Evolutionary conservation across 73 alveolate species (phyloP).

Genomic region (Durusdinium trenchii): DNA sequence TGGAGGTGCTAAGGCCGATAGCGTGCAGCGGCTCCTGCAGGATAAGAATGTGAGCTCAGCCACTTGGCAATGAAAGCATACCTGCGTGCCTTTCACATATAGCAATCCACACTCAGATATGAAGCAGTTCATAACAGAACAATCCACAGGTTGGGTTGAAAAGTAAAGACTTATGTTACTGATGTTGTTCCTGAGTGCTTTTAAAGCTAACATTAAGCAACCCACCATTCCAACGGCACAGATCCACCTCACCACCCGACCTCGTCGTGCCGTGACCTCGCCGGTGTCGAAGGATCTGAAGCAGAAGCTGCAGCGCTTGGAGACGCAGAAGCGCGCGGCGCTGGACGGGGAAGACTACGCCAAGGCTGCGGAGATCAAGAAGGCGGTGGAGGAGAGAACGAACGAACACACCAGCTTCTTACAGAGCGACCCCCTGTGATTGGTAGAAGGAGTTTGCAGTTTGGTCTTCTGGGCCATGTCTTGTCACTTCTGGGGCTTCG

Average conservation of each 20-base stretch:
- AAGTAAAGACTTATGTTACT: background rate
- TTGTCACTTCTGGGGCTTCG: background rate
- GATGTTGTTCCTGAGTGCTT: background rate
- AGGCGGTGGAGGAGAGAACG: slow-evolving; percentile 40
- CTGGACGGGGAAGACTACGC: slow-evolving; percentile 48
- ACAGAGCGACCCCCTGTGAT: no score
- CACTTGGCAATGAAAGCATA: no score
- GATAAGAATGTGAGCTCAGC: slow-evolving; percentile 20
- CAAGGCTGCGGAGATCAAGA: slow-evolving; percentile 65
- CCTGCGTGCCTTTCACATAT: background rate
- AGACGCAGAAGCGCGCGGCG: slow-evolving; percentile 77
- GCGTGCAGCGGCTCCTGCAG: slow-evolving; percentile 33
- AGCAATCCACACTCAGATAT: no score
- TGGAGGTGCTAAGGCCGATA: slow-evolving; percentile 47
- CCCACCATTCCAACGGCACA: background rate
- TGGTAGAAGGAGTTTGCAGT: no score
- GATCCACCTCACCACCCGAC: background rate
- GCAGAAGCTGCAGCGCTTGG: slow-evolving; percentile 68
- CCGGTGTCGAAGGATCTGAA: background rate
- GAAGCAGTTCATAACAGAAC: background rate
- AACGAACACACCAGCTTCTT: no score
- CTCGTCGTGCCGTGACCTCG: background rate
- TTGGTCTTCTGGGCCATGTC: background rate
- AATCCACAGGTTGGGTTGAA: no score
- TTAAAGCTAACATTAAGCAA: background rate